Percentiles rank a stretch among this genome's conserved stretches.
phyloP scores from a whole-genome alignment of 352 stramenopile species.

The Phytophthora ohioensis region DNA sequence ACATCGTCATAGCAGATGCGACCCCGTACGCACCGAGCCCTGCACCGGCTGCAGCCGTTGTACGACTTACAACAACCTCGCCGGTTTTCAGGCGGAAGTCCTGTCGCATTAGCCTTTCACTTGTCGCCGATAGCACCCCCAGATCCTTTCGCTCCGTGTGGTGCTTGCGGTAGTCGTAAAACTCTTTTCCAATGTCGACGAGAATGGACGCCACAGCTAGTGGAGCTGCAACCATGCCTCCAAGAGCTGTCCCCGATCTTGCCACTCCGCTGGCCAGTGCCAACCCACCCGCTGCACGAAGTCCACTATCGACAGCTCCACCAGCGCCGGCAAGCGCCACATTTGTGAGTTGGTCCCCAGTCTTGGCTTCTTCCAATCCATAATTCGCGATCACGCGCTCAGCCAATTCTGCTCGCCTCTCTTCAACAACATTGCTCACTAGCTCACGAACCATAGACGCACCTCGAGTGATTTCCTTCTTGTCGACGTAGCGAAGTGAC shows the following conservation, averaged over 20 bases:
- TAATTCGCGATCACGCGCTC: constrained; percentile 65
- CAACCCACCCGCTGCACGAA: constrained; percentile 75
- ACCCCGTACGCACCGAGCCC: constrained; percentile 79
- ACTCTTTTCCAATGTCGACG: constrained; percentile 88
- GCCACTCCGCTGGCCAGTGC: constrained; percentile 75
- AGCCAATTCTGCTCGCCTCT: constrained; percentile 55
- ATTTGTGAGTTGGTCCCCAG: constrained; percentile 48
- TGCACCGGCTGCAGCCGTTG: constrained; percentile 73
- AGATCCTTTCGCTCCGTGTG: constrained; percentile 70
- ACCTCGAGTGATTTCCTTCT: constrained; percentile 62
- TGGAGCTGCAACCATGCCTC: constrained; percentile 60
- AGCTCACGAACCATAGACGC: constrained; percentile 45
- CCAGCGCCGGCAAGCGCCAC: constrained; percentile 69
- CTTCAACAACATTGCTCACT: constrained; percentile 44
- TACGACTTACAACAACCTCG: constrained; percentile 78
- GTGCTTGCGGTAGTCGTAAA: constrained; percentile 82
- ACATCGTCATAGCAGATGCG: constrained; percentile 74
- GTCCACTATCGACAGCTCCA: constrained; percentile 76
- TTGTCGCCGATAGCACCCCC: constrained; percentile 72
- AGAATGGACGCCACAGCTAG: constrained; percentile 85
- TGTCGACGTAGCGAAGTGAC: constrained; percentile 68
- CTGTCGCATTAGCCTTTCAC: constrained; percentile 77
- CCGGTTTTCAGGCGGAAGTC: constrained; percentile 82
- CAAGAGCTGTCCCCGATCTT: constrained; percentile 56
- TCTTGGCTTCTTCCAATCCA: constrained; percentile 52